phyloP scores from a whole-genome alignment of 768 basidiomycete species.

The Auriculariales sp. region DNA sequence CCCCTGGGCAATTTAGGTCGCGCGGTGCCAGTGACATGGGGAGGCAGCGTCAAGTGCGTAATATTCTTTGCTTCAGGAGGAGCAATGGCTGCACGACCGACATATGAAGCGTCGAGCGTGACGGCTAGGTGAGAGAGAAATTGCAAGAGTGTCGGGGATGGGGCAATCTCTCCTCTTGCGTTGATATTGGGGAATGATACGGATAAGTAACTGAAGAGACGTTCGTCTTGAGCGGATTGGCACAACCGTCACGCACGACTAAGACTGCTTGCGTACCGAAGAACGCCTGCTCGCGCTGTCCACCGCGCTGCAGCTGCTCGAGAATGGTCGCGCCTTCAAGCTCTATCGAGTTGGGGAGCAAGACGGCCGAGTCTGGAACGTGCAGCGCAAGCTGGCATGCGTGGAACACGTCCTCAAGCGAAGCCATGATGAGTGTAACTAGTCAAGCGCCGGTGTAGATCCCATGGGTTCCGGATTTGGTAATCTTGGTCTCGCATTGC shows the following conservation, averaged over 20 bases:
- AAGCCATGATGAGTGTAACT: constrained; percentile 7
- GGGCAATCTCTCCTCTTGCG: not conserved
- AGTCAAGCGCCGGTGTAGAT: no score
- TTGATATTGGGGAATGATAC: not conserved
- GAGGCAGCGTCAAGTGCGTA: constrained; percentile 22
- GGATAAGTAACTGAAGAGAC: constrained; percentile 9
- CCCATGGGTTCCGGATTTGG: no score
- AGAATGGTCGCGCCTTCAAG: constrained; percentile 41
- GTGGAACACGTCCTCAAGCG: constrained; percentile 50
- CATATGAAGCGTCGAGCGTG: constrained; percentile 66
- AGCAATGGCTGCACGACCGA: constrained; percentile 35
- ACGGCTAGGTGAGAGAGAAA: constrained; percentile 61
- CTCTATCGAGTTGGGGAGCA: constrained; percentile 30
- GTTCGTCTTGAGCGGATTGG: constrained; percentile 29
- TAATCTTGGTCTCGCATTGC: no score
- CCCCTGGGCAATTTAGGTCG: constrained; percentile 17
- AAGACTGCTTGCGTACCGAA: constrained; percentile 39
- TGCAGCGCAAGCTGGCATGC: constrained; percentile 44
- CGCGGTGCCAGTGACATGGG: constrained; percentile 19
- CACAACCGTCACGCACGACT: constrained; percentile 12
- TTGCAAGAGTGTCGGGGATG: constrained; percentile 29
- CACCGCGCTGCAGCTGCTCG: constrained; percentile 22
- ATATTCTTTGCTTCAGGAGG: constrained; percentile 18
- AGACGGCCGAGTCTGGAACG: constrained; percentile 48
- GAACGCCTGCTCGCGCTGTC: constrained; percentile 49